Base-by-base conservation (phyloP, 192 early-diverging fungal genomes). In the Rhizophagus prolifer region DNA sequence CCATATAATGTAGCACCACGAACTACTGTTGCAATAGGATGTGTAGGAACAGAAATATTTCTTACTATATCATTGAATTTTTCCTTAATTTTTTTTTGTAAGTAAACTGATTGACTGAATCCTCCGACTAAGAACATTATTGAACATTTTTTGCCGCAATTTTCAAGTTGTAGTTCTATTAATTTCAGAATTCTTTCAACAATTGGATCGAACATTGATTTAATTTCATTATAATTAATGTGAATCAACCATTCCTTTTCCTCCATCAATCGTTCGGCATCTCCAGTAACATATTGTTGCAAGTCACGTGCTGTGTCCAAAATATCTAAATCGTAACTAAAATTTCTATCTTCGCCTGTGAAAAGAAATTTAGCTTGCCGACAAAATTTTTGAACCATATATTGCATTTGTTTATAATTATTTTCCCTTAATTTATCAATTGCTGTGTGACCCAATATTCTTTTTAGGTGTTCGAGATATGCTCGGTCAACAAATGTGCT, bases 91-190 rank as follows among this genome's bases (percentile, higher is more conserved):
- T 0, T 19, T 50, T 19, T 50, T 50, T 50, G 47, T 50, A 50
- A 50, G 9, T 50, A 50, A 50, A 50, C 85, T 28, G 88, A 89
- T 0, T 85, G 83, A 14, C 85, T 85, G 61, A 89, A 89, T 8
- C 88, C 88, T 79, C 88, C 88, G 46, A 89, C 88, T 31, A 89
- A 74, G 67, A 89, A 85, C 60, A 89, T 84, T 58, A 86, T 84
- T 28, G 85, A 81, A 36, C 84, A 75, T 9, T 72, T 73, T 26
- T 81, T 75, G 16, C 47, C 26, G 3, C 76, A 69, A 50, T 85
- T 81, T 1, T 83, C 74, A 78, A 89, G 73, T 69, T 89, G 88
- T 59, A 84, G 81, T 26, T 86, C 83, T 70, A 87, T 86, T 74
- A 89, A 72, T 62, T 75, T 80, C 12, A 87, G 54, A 7, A 89